Evolutionary conservation across 2,329 filamentous ascomycete species (phyloP), one percentile per base, ranked within the genome.

Genomic region (Phaeosphaeriaceae sp.): DNA sequence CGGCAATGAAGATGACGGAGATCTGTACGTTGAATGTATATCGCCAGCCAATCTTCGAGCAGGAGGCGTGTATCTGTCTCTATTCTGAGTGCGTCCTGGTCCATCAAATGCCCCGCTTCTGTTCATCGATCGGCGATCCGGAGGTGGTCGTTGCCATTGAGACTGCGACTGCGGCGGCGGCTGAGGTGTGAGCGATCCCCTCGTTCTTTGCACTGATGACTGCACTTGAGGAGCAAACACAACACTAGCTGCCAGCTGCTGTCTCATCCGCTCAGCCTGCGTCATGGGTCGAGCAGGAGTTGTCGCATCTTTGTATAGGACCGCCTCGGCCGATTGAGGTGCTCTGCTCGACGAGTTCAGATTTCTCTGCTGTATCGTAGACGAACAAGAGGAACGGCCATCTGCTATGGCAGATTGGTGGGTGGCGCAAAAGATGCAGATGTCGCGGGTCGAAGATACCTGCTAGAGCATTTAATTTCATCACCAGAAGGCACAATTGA

Each of bases 341-440:
- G 60, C 58, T 56, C 59, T 65, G 33, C 58, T 67, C 6, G 70
- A 73, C 16, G 64, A 69, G 54, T 66, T 70, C 45, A 74, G 54
- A 15, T 64, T 42, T 40, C 71, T 57, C 33, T 63, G 63, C 36
- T 73, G 71, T n/a, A 57, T 45, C n/a, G 59, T 29, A 7, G 35
- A 33, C 3, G 61, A 41, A 11, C 50, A 50, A 15, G 63, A 17
- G 38, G 46, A 42, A 21, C 52, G 56, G 12, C 50, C 34, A 40
- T 61, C 60, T 42, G 58, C 54, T 20, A 54, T 52, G 45, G 62
- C 56, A 38, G 64, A 40, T 59, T 69, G 68, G 35, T 68, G 66
- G 48, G 67, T 66, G 62, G 72, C 69, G 65, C 72, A 74, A 42
- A 74, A 71, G 57, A 72, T 55, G 60, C 71, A 74, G 40, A 74